Evolutionary conservation across 1,284 basidiomycete species (phyloP).

Genomic region (Marasmius tenuissimus): DNA sequence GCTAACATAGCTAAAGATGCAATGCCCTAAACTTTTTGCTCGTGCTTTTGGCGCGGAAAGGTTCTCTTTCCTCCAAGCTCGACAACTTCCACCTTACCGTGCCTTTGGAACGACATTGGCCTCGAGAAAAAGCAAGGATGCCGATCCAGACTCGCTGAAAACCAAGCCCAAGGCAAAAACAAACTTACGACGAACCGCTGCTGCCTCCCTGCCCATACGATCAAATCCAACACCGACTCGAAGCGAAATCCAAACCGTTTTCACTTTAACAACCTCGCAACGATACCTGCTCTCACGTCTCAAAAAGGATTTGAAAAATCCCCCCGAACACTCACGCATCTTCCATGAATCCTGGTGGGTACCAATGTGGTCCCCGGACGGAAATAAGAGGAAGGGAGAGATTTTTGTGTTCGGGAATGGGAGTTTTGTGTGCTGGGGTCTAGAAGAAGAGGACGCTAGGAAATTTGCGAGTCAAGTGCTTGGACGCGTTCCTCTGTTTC

Average conservation of each 20-base stretch:
- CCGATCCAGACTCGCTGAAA: conserved; percentile 36
- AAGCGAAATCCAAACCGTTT: conserved; percentile 69
- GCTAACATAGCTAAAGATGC: no score
- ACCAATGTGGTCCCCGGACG: conserved; percentile 62
- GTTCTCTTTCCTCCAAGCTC: no score
- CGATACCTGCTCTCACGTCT: conserved; percentile 65
- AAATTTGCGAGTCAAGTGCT: conserved; percentile 70
- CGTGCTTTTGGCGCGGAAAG: no score
- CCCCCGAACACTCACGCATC: conserved; percentile 52
- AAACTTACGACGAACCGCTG: conserved; percentile 71
- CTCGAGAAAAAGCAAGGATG: not conserved
- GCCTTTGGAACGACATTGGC: not conserved
- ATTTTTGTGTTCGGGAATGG: conserved; percentile 86
- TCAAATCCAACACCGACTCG: conserved; percentile 78
- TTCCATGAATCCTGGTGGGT: conserved; percentile 80
- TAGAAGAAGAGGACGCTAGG: conserved; percentile 76
- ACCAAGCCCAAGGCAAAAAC: conserved; percentile 75
- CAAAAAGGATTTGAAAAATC: conserved; percentile 37
- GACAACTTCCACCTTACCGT: not conserved
- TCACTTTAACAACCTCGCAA: conserved; percentile 77
- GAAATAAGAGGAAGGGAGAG: conserved; percentile 77
- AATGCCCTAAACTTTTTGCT: no score
- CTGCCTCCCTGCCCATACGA: conserved; percentile 76
- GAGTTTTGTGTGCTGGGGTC: conserved; percentile 86
- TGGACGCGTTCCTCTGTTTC: conserved; percentile 48